Conservation (phyloP, 2,329 filamentous ascomycete species). For the Penicillium sp. region DNA sequence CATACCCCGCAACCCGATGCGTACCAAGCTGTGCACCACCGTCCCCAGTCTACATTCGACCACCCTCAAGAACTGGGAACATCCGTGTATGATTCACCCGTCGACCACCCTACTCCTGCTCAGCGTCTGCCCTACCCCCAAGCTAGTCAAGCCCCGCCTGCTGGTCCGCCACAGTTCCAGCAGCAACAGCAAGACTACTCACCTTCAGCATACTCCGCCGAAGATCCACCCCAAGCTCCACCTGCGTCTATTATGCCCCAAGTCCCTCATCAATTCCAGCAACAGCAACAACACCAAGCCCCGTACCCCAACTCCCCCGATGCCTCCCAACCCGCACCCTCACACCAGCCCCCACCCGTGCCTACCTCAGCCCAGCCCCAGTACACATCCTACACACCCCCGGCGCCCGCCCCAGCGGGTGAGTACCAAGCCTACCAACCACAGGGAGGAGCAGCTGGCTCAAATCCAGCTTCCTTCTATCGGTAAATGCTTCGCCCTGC, state of each 20-base stretch:
- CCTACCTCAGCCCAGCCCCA: constrained; percentile 35
- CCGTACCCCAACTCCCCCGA: constrained; percentile 35
- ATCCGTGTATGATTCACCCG: constrained; percentile 73
- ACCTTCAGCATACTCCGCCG: constrained; percentile 41
- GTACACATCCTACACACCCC: constrained; percentile 33
- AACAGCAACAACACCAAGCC: constrained; percentile 27
- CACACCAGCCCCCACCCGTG: constrained; percentile 38
- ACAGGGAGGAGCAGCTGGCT: constrained; percentile 29
- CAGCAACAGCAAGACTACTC: constrained; percentile 41
- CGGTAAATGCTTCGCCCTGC: constrained; percentile 24
- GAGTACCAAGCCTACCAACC: constrained; percentile 42
- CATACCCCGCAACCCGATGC: constrained; percentile 54
- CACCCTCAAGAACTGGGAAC: constrained; percentile 77
- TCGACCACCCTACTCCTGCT: constrained; percentile 43
- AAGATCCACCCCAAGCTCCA: constrained; percentile 30
- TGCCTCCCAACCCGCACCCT: constrained; percentile 32
- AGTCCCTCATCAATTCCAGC: constrained; percentile 22
- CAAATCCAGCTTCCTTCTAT: constrained; percentile 44
- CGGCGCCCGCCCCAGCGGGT: constrained; percentile 21
- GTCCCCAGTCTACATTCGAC: constrained; percentile 68
- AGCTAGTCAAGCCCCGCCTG: constrained; percentile 26
- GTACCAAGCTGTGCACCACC: constrained; percentile 50
- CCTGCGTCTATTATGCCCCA: constrained; percentile 16
- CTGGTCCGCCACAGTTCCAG: constrained; percentile 33
- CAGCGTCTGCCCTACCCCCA: constrained; percentile 38